Evolutionary conservation across 2,329 filamentous ascomycete genomes (phyloP), one percentile per base, ranked within the genome.

Genomic region (Albophoma yamanashiensis): DNA sequence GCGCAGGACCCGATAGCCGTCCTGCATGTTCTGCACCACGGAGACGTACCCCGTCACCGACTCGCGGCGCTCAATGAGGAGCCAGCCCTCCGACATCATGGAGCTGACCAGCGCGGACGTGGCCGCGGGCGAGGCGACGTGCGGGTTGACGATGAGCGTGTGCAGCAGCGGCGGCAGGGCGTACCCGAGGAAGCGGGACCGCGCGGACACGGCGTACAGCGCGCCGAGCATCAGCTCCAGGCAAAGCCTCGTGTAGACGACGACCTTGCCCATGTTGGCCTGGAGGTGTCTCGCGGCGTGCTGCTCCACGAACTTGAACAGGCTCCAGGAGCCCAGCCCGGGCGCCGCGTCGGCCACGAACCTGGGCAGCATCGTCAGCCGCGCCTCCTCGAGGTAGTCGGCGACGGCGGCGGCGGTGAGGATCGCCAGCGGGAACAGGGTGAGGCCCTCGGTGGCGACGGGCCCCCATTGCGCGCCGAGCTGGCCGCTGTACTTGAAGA

Each of bases 31-130:
- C 65, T 99, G 90, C 34, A 97, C 71, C 1, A 99, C 90, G 0
- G 93, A 96, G 52, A 99, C 80, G 69, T 99, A 97, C 8, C 94
- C 94, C 0, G 94, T 97, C 56, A 89, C 74, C 0, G 92, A 96
- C 73, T 97, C 94, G 64, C 84, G 81, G 14, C 94, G 86, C 56
- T 92, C 92, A 53, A 97, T 71, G 1, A 97, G 75, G 1, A 84
- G 82, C 82, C 88, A 97, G 20, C 88, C 85, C 42, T 88, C 79
- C 1, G 78, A 73, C 25, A 77, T 74, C 52, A 97, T 76, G 0
- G 84, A 87, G 6, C 76, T 75, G 68, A 96, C 93, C 43, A 94
- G 76, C 0, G 79, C 74, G 1, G 76, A 72, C 0, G 86, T 84
- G 0, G 86, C 85, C 64, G 78, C 76, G 0, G 82, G 78, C 1